Conservation (phyloP, 345 rosid genomes). For the Chamaenerion angustifolium region DNA sequence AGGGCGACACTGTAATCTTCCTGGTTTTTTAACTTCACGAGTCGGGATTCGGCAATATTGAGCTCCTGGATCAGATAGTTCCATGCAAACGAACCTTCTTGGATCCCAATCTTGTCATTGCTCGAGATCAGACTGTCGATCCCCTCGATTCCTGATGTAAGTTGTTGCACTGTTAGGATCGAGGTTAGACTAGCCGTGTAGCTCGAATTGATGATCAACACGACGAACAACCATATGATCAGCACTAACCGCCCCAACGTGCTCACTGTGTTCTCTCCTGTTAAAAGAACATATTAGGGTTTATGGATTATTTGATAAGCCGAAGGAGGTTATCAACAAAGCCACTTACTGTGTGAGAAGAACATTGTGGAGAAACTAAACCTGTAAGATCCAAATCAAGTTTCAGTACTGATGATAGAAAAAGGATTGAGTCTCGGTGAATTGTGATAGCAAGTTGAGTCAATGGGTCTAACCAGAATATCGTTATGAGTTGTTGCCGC, state of each 20-base stretch:
- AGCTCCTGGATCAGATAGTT: constrained; percentile 73
- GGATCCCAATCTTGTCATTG: constrained; percentile 65
- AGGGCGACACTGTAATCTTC: constrained; percentile 46
- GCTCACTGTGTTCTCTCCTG: constrained; percentile 76
- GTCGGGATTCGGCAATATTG: constrained; percentile 56
- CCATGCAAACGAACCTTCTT: constrained; percentile 76
- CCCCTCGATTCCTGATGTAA: constrained; percentile 66
- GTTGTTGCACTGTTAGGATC: constrained; percentile 79
- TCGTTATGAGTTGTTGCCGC: constrained; percentile 60
- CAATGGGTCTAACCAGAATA: constrained; percentile 52
- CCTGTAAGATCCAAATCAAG: constrained; percentile 41
- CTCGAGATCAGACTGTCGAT: constrained; percentile 57
- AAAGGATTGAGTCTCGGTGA: too few species aligned
- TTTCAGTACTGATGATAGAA: constrained; percentile 7
- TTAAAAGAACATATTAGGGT: too few species aligned
- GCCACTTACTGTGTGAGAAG: constrained; percentile 44
- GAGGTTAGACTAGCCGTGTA: constrained; percentile 95
- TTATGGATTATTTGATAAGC: too few species aligned
- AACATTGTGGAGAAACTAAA: constrained; percentile 99
- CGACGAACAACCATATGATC: constrained; percentile 86
- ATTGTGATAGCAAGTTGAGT: neutral
- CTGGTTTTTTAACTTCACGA: constrained; percentile 31
- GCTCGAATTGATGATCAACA: constrained; percentile 89
- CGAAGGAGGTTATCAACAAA: too few species aligned
- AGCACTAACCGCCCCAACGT: constrained; percentile 68